Base-by-base conservation (phyloP, 306 rosid genomes). In the Psophocarpus tetragonolobus region DNA sequence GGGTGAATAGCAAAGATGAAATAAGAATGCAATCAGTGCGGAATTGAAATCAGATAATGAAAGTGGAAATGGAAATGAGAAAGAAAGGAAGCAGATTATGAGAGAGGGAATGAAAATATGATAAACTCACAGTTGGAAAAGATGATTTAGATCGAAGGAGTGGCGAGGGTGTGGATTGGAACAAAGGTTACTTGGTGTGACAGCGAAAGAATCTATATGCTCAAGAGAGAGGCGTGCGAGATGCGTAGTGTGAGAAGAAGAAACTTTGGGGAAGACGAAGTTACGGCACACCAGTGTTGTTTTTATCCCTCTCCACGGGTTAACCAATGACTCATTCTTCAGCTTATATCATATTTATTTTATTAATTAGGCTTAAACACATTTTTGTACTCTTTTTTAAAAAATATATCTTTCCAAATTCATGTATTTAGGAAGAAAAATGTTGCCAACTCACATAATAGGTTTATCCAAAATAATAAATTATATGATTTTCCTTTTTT, bases 41-140 rank as follows among this genome's bases (percentile, higher is more conserved):
- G 8, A 74, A 74, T 74, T 17, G 38, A 29, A 74, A 73, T 11
- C 15, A 45, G 62, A 62, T 10, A n/a, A n/a, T 4, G 18, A 73
- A 17, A 56, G 5, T n/a, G 5, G 24, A 48, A 2, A 9, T 27
- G 2, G 8, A 1, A 21, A 27, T 2, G 21, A 58, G 12, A 4
- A 4, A 30, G 20, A 57, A 57, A 24, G 6, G 62, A 24, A 54
- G n/a, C 8, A 27, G 1, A 24, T 24, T 24, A n/a, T n/a, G n/a
- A 57, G 10, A 26, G 38, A 58, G 39, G 13, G 7, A 57, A 57
- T 0, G 38, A 15, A 30, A 60, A 14, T 60, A 15, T 29, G 21
- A 60, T 29, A 0, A 30, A 60, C 67, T 60, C 18, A 65, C 47
- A 10, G 48, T 65, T 0, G 24, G 15, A 33, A 17, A 15, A 1